phyloP scores from a whole-genome alignment of 2,329 filamentous ascomycete species.

The Verticillium alfalfae region DNA sequence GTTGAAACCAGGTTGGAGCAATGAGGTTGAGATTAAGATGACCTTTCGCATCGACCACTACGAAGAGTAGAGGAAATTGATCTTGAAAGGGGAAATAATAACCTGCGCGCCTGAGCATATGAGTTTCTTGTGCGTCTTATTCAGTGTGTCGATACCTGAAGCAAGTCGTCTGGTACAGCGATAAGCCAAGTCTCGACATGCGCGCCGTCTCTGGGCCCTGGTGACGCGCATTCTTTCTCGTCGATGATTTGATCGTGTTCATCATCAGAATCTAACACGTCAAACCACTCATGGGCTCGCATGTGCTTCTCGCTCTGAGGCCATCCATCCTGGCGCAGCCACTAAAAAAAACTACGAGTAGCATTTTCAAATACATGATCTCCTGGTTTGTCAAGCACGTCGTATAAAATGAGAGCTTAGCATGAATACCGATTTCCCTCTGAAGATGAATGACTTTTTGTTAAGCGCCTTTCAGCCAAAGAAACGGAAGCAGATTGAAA shows the following conservation, averaged over 20 bases:
- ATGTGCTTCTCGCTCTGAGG: conserved; percentile 14
- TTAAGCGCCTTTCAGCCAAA: neutral
- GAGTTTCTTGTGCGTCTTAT: too few relatives aligned
- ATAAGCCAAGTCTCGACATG: neutral
- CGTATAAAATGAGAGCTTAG: conserved; percentile 1
- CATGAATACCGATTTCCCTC: neutral
- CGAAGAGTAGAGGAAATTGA: neutral
- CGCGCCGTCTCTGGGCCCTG: too few relatives aligned
- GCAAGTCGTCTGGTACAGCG: neutral
- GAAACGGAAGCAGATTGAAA: neutral
- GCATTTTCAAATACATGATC: conserved; percentile 18
- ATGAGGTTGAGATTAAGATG: conserved; percentile 68
- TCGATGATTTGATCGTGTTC: conserved; percentile 2
- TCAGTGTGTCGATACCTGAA: neutral
- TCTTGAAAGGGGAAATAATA: too few relatives aligned
- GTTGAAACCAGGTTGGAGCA: conserved; percentile 68
- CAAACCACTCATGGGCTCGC: conserved; percentile 18
- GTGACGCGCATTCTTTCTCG: neutral
- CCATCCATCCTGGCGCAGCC: conserved; percentile 18
- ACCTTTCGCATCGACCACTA: conserved; percentile 37
- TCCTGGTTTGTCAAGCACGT: conserved; percentile 8
- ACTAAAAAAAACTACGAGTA: conserved; percentile 21
- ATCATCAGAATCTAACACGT: conserved; percentile 14
- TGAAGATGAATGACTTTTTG: neutral
- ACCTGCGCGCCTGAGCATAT: neutral